Evolutionary conservation across 805 yeast genomes (phyloP), one percentile per base, ranked within the genome.

Genomic region (Schizosaccharomyces osmophilus): DNA sequence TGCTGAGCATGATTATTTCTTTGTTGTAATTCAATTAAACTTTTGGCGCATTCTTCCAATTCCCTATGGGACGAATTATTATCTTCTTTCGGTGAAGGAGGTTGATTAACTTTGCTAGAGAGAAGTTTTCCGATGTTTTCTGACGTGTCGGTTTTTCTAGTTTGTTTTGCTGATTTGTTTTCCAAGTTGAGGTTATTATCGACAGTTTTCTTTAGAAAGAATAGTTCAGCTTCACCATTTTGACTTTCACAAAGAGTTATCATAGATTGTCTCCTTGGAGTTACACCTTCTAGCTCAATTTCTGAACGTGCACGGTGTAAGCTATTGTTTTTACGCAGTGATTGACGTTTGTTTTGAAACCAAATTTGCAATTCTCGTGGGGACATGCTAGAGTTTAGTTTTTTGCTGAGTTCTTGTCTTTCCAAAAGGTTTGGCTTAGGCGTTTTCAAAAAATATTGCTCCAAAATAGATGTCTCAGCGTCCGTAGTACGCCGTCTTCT

Each of bases 301-400:
- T 51, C 57, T 17, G 32, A 51, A 19, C 36, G 31, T 6, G 13
- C n/a, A 24, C 57, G 57, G n/a, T 4, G 19, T 22, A 51, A 29
- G n/a, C 36, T 19, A 24, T 51, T 51, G 39, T 17, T 51, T 29
- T 43, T 39, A 17, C 62, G 62, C 66, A 68, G 66, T 24, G 68
- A 68, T 62, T 69, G 72, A n/a, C 96, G 74, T 67, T 88, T 74
- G 69, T 87, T 87, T 70, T 87, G 95, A 69, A 86, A 87, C 95
- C 95, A 87, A 61, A 87, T 87, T 61, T 95, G 76, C 5, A 87
- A 94, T 15, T 88, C 85, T 66, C 90, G 78, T 66, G 87, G 95
- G 22, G 87, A 79, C 85, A 87, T 82, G 6, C 83, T 84, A 0
- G 93, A 84, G 65, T 79, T 78, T 9, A 77, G 79, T 54, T 93